Evolutionary conservation across 306 rosid species (phyloP), one percentile per base, ranked within the genome.

Genomic region (Dryas drummondii): DNA sequence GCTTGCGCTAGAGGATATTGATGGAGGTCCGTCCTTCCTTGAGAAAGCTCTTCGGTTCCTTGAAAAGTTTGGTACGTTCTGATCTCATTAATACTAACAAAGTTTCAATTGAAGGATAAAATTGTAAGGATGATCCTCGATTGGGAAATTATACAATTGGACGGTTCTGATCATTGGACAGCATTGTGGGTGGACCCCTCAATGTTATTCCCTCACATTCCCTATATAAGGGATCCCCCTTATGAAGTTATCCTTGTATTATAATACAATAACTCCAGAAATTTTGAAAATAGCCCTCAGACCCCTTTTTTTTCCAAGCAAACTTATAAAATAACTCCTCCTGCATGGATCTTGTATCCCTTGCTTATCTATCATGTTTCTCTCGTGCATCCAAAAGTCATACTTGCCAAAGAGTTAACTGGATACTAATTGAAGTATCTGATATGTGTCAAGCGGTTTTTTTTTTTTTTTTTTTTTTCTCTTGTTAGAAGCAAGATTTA

Each of bases 1-100:
- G 49, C 91, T 96, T 80, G 99, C 99, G 55, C 81, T 96, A 72
- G 99, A 96, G 85, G 99, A 96, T 85, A 96, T 96, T 85, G 99
- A 96, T 73, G 99, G 99, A 76, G 93, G 98, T 74, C 99, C 99
- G 73, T 96, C 99, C 67, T 96, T 96, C 83, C 98, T 96, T 54
- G 99, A 96, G 82, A 96, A 92, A 76, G 99, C 99, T 80, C 91
- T 96, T 81, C 87, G 89, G 74, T 96, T 89, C 83, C 85, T 96
- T 44, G 99, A 96, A 88, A 88, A 85, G 86, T 78, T 77, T 80
- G 98, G 99, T 96, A 86, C 80, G 93, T 82, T 37, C 69, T 82
- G 75, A 63, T 82, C 52, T 49, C 26, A 9, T 27, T 69, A 6
- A 55, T 9, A 19, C 7, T 41, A 17, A 78, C 44, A 17, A 14